These are phyloP conservation scores for Hypoxylon subgilvum DNA, from an alignment of 495 filamentous ascomycete species.

Conservation along the genomic window DNA sequence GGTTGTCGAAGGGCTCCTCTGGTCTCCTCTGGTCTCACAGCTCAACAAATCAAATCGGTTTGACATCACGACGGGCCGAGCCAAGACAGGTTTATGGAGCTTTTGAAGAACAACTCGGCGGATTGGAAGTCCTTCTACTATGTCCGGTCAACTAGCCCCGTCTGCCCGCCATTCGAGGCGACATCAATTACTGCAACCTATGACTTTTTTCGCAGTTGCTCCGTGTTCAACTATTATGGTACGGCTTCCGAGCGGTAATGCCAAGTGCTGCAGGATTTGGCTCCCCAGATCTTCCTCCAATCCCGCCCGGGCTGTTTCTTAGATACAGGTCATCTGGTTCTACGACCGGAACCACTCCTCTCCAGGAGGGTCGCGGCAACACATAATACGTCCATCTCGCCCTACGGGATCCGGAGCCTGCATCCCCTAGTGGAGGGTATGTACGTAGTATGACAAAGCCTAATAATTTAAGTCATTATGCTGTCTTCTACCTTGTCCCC, in stretches of 20 bases:
- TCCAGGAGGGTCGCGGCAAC: constrained; percentile 33
- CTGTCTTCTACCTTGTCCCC: constrained; percentile 21
- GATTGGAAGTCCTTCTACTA: constrained; percentile 3
- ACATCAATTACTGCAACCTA: constrained; percentile 11
- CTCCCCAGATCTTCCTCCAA: constrained; percentile 21
- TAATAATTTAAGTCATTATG: constrained; percentile 26
- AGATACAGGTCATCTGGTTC: constrained; percentile 29
- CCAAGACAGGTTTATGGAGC: constrained; percentile 5
- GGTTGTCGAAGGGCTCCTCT: too few species aligned
- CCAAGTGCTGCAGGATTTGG: constrained; percentile 30
- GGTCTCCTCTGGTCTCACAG: too few species aligned
- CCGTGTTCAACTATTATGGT: constrained; percentile 21
- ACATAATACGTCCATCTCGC: constrained; percentile 27
- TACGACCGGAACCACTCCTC: constrained; percentile 24
- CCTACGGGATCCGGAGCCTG: constrained; percentile 26
- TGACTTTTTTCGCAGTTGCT: constrained; percentile 15
- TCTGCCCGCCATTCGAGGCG: too few species aligned
- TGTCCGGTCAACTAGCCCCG: constrained; percentile 6
- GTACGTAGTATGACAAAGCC: constrained; percentile 21
- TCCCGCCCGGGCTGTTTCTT: constrained; percentile 15
- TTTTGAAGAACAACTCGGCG: constrained; percentile 2
- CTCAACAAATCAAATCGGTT: constrained; percentile 8
- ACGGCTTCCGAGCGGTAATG: constrained; percentile 18
- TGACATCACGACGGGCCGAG: neutral
- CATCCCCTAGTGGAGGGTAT: constrained; percentile 37